phyloP scores from a whole-genome alignment of 768 basidiomycete species.

The Macrocybe gigantea region DNA sequence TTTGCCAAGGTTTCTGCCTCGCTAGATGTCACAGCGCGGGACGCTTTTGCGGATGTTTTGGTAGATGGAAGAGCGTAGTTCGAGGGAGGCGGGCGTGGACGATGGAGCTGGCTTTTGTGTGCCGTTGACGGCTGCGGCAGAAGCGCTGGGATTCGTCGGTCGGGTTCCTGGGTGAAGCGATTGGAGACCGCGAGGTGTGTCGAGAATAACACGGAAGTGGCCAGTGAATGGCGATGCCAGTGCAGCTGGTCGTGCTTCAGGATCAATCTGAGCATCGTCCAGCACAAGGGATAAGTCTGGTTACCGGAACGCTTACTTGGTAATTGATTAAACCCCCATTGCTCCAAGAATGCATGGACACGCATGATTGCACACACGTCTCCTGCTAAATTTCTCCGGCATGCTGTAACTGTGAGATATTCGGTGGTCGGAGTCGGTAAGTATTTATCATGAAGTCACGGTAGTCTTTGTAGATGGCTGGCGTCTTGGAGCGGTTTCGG shows the following conservation, averaged over 20 bases:
- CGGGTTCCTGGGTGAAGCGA: slow-evolving; percentile 85
- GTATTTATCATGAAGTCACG: slow-evolving; percentile 99
- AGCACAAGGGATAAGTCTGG: background rate
- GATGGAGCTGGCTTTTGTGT: slow-evolving; percentile 32
- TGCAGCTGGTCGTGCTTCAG: slow-evolving; percentile 89
- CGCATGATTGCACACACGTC: slow-evolving; percentile 99
- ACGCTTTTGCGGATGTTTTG: slow-evolving; percentile 85
- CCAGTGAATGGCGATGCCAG: slow-evolving; percentile 97
- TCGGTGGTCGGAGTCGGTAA: slow-evolving; percentile 87
- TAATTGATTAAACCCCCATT: slow-evolving; percentile 99
- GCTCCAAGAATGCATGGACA: slow-evolving; percentile 97
- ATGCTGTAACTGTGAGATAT: slow-evolving; percentile 96
- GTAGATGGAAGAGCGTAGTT: slow-evolving; percentile 84
- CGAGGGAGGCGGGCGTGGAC: slow-evolving; percentile 66
- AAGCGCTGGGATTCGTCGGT: slow-evolving; percentile 38
- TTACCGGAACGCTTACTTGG: slow-evolving; percentile 54
- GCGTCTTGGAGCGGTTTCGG: slow-evolving; percentile 91
- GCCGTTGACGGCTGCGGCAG: slow-evolving; percentile 35
- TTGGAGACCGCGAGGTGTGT: slow-evolving; percentile 93
- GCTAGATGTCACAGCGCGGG: slow-evolving; percentile 55
- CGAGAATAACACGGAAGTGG: slow-evolving; percentile 96
- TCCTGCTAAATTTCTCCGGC: slow-evolving; percentile 91
- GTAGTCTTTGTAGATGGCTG: slow-evolving; percentile 97
- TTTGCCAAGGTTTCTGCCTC: slow-evolving; percentile 67
- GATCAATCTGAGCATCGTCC: slow-evolving; percentile 63